phyloP scores from a whole-genome alignment of 495 filamentous ascomycete species.

The Aspergillus bridgeri region DNA sequence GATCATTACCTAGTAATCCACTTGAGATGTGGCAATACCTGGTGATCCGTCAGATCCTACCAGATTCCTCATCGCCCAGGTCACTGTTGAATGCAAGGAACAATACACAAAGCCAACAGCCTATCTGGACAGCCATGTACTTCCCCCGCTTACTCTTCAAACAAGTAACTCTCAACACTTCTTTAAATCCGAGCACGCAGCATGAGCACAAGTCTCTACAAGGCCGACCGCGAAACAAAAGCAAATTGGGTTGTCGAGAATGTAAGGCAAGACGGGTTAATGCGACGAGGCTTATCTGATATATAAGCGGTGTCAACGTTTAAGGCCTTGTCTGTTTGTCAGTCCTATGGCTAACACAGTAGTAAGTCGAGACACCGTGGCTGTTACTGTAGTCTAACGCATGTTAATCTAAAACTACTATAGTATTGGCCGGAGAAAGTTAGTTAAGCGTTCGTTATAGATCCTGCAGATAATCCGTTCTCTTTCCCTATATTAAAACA shows the following conservation, averaged over 20 bases:
- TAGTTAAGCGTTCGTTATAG: slow-evolving; percentile 12
- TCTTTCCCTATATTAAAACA: slow-evolving; percentile 13
- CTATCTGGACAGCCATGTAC: slow-evolving; percentile 2
- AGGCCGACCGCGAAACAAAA: slow-evolving; percentile 12
- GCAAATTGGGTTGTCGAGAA: slow-evolving; percentile 18
- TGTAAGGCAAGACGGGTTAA: slow-evolving; percentile 43
- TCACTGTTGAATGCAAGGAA: neutral
- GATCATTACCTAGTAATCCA: no score
- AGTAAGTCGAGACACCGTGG: slow-evolving; percentile 18
- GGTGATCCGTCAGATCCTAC: no score
- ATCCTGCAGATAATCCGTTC: slow-evolving; percentile 14
- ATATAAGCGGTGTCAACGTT: slow-evolving; percentile 48
- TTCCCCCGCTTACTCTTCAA: slow-evolving; percentile 13
- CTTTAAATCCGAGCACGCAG: slow-evolving; percentile 10
- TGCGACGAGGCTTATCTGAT: slow-evolving; percentile 58
- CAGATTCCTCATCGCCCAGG: neutral
- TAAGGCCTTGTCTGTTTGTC: slow-evolving; percentile 13
- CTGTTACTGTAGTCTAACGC: slow-evolving; percentile 9
- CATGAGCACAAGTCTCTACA: slow-evolving; percentile 11
- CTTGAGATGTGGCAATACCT: no score
- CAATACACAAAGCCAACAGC: neutral
- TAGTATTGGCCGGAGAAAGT: slow-evolving; percentile 17
- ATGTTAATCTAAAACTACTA: slow-evolving; percentile 11
- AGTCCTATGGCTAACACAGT: slow-evolving; percentile 7
- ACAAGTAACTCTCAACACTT: slow-evolving; percentile 7